Base-by-base conservation (phyloP, 306 rosid genomes). In the Cucumis hystrix region DNA sequence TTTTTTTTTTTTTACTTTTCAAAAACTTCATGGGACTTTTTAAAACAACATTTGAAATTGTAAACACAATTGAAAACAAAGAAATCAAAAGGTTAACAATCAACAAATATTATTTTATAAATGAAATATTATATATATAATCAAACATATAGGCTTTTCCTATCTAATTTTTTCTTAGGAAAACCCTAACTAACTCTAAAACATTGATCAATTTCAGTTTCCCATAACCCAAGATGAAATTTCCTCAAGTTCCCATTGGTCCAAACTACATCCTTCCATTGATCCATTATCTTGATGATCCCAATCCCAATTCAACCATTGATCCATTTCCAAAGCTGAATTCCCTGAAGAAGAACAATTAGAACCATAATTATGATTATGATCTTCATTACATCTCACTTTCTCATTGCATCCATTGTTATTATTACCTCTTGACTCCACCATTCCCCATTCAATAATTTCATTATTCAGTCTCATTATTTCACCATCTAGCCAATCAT, bases 151-250 rank as follows among this genome's bases (percentile, higher is more conserved):
- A 28, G 4, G 5, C 20, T 17, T 28, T 7, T 10, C n/a, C 52
- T 47, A 12, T 47, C 11, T 25, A 30, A 30, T 16, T 62, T 33
- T 18, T 30, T 33, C 40, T 30, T 7, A 3, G 14, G 0, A 43
- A 23, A 45, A 17, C 57, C 57, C 59, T 71, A 49, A 23, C 15
- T 47, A 10, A 13, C n/a, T 0, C 1, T 33, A 47, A 47, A 2
- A 66, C 52, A 68, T 45, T 11, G 55, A 69, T 68, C 37, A 18
- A n/a, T 40, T 25, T 40, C 75, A 4, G 25, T 17, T 12, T 54
- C 61, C 43, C 76, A 28, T 72, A 72, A 25, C 76, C 76, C 76
- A 73, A 52, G 77, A 73, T 6, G 77, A 73, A 33, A 73, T 52
- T 9, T 73, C 49, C 23, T 73, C 30, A 54, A 73, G 62, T 30